Conservation (phyloP, 2,329 filamentous ascomycete genomes). For the Nigrograna mackinnonii region DNA sequence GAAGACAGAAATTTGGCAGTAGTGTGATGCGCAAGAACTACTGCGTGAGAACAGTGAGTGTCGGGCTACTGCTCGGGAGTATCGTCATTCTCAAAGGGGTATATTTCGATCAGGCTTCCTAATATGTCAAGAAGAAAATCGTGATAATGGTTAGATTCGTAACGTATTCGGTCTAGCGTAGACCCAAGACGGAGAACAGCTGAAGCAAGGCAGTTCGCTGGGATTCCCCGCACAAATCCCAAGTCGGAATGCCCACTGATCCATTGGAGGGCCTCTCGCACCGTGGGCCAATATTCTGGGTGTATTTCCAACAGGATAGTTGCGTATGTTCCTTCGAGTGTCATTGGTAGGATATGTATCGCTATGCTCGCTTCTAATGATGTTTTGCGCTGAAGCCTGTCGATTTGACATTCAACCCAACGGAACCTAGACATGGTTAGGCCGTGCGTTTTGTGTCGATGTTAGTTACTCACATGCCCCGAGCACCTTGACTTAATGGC, state of each 20-base stretch:
- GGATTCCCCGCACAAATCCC: neutral
- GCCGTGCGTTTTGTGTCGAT: neutral
- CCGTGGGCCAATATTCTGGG: neutral
- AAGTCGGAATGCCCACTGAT: constrained; percentile 1
- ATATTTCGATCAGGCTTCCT: no score
- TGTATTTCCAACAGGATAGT: neutral
- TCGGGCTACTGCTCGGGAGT: no score
- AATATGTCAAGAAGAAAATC: no score
- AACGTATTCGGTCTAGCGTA: no score
- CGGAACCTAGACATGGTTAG: constrained; percentile 1
- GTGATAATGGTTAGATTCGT: no score
- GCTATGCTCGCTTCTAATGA: neutral
- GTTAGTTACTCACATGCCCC: constrained; percentile 2
- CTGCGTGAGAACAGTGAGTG: no score
- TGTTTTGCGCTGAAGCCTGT: neutral
- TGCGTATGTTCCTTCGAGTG: constrained; percentile 1
- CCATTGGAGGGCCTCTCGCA: neutral
- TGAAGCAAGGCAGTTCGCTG: neutral
- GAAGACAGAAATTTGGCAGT: no score
- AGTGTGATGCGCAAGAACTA: no score
- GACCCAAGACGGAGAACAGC: no score
- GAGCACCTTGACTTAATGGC: neutral
- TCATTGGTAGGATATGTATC: neutral
- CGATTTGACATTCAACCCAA: constrained; percentile 1
- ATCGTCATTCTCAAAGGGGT: no score